phyloP scores from a whole-genome alignment of 2,329 filamentous ascomycete species.

The Sodiomyces alkalinus region DNA sequence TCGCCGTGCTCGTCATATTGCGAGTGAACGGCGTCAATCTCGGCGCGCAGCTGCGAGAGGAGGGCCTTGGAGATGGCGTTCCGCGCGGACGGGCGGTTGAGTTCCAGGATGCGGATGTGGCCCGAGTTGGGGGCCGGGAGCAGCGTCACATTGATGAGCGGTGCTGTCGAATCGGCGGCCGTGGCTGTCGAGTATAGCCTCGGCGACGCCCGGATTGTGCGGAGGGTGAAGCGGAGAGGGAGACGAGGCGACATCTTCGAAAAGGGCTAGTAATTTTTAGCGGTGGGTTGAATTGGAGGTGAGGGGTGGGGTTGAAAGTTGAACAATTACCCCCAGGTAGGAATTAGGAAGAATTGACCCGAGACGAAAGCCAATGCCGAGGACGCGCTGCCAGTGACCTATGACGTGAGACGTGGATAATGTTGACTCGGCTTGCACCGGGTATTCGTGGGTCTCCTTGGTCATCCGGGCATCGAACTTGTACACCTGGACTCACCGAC shows the following conservation, averaged over 20 bases:
- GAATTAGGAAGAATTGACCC: no score
- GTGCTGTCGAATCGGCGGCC: slow-evolving; percentile 18
- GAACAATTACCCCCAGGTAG: no score
- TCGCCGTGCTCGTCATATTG: slow-evolving; percentile 42
- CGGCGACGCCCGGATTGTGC: slow-evolving; percentile 10
- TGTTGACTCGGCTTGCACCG: slow-evolving; percentile 1
- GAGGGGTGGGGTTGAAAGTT: background rate
- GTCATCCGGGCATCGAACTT: no score
- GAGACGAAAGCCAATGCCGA: no score
- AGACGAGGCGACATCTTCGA: slow-evolving; percentile 20
- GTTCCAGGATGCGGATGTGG: slow-evolving; percentile 73
- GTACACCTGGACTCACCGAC: no score
- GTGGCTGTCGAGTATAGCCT: slow-evolving; percentile 28
- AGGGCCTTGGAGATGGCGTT: slow-evolving; percentile 82
- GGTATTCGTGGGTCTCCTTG: background rate
- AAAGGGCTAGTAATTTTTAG: no score
- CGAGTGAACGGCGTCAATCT: slow-evolving; percentile 56
- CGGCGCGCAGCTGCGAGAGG: slow-evolving; percentile 52
- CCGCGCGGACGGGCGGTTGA: slow-evolving; percentile 71
- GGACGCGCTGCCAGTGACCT: no score
- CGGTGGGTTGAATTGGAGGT: slow-evolving; percentile 1
- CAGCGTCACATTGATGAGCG: slow-evolving; percentile 54
- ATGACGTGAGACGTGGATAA: background rate
- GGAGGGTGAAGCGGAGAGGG: slow-evolving; percentile 7
- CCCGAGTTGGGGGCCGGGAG: slow-evolving; percentile 66